A percentile compares a stretch with the other conserved stretches of the same genome.
phyloP scores from a whole-genome alignment of 2,329 filamentous ascomycete species.

The Fusarium acutatum region DNA sequence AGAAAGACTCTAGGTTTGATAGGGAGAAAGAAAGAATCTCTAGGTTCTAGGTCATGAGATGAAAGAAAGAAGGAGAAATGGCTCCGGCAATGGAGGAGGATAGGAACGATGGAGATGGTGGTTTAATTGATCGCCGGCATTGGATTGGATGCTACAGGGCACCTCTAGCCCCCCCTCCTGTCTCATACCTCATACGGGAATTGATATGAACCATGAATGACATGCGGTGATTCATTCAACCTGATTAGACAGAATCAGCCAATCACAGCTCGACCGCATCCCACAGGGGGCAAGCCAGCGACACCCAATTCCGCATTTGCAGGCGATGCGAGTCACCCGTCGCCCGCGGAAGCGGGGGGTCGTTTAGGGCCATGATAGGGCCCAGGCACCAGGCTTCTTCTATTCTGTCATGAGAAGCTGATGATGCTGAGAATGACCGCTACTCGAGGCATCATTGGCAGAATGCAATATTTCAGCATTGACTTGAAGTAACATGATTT shows the following conservation, averaged over 20 bases:
- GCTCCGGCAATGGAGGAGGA: not conserved
- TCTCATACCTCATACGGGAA: slow-evolving; percentile 5
- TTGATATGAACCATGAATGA: slow-evolving; percentile 34
- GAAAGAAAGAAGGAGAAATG: slow-evolving; percentile 3
- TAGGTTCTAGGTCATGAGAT: not conserved
- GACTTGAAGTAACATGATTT: not conserved
- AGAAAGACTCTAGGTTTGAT: not conserved
- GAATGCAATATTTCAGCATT: not conserved
- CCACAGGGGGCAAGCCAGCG: slow-evolving; percentile 39
- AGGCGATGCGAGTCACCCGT: slow-evolving; percentile 62
- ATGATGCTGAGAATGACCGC: not conserved
- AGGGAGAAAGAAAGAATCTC: not conserved
- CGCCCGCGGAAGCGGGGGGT: slow-evolving; percentile 16
- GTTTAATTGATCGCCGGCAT: slow-evolving; percentile 10
- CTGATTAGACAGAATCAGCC: slow-evolving; percentile 22
- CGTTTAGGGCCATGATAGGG: not conserved
- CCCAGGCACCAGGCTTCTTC: not conserved
- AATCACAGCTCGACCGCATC: slow-evolving; percentile 46
- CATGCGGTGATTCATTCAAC: slow-evolving; percentile 36
- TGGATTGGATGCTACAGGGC: slow-evolving; percentile 22
- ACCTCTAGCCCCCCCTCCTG: slow-evolving; percentile 5
- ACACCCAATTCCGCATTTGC: slow-evolving; percentile 12
- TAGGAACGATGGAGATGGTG: slow-evolving; percentile 5
- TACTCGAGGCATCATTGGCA: not conserved
- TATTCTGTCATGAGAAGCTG: not conserved